Evolutionary conservation across 2,329 filamentous ascomycete species (phyloP).

Genomic region (Fusarium luffae): DNA sequence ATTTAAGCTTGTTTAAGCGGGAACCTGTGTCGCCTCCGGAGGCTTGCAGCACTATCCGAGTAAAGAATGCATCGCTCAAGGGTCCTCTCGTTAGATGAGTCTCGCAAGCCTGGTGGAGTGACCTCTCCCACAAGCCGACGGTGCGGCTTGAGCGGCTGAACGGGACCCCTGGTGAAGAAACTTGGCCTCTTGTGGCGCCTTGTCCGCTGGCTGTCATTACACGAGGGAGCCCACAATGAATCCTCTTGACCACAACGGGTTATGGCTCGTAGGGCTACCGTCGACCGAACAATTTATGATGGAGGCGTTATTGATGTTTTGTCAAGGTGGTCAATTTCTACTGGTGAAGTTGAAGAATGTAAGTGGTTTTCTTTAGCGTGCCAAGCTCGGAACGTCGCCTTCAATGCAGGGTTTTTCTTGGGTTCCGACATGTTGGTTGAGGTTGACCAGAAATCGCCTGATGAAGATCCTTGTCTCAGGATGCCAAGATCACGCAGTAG

Average conservation of each 20-base stretch:
- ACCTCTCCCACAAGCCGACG: conserved; percentile 17
- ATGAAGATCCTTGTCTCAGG: conserved; percentile 13
- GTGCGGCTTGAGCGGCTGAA: conserved; percentile 21
- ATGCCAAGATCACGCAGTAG: conserved; percentile 3
- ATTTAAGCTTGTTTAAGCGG: conserved; percentile 38
- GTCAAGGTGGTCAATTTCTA: conserved; percentile 8
- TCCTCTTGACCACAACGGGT: conserved; percentile 25
- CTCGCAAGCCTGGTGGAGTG: conserved; percentile 10
- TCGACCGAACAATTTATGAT: not conserved
- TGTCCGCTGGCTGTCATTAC: conserved; percentile 16
- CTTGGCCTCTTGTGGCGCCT: conserved; percentile 12
- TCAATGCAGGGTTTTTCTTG: conserved; percentile 18
- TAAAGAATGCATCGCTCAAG: not conserved
- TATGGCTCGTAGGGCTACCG: conserved; percentile 25
- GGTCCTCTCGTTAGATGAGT: not conserved
- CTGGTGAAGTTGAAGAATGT: not conserved
- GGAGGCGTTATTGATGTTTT: conserved; percentile 11
- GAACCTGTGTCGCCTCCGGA: not conserved
- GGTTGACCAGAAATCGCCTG: not conserved
- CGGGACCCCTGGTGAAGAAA: conserved; percentile 13
- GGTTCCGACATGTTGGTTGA: conserved; percentile 18
- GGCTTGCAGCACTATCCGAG: conserved; percentile 8
- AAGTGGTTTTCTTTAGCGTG: conserved; percentile 6
- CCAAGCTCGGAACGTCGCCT: conserved; percentile 21
- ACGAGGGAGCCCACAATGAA: conserved; percentile 19